A percentile compares a stretch with the other conserved stretches of the same genome.
Conservation (phyloP, 805 yeast genomes). For the Sugiyamaella marilandica region DNA sequence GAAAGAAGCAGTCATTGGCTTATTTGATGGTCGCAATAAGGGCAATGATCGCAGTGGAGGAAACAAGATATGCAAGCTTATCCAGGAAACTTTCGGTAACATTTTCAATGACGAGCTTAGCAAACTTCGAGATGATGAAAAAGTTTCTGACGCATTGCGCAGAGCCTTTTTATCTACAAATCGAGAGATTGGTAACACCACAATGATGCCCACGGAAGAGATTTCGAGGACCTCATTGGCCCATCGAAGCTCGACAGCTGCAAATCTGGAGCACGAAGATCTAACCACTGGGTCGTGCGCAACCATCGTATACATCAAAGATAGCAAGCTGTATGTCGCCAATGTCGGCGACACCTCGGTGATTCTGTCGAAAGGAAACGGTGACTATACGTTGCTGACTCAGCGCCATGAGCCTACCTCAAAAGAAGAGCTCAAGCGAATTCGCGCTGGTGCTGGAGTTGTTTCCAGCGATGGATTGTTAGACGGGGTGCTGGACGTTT, state of each 20-base stretch:
- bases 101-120: constrained; percentile 64
- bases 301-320: constrained; percentile 73
- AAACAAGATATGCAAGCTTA: constrained; percentile 54
- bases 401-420: constrained; percentile 80
- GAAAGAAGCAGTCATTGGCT: constrained; percentile 72
- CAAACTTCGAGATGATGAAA: constrained; percentile 41
- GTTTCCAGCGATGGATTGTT: constrained; percentile 80
- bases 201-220: constrained; percentile 28
- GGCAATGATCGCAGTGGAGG: constrained; percentile 31
- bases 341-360: constrained; percentile 90
- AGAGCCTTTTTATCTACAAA: constrained; percentile 76
- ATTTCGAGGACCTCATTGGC: constrained; percentile 40
- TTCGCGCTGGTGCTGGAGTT: constrained; percentile 86
- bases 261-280: constrained; percentile 58
- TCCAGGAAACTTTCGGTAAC: constrained; percentile 66
- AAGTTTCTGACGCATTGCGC: constrained; percentile 70
- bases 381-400: constrained; percentile 70
- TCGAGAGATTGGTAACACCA: constrained; percentile 64
- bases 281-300: constrained; percentile 78
- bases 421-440: constrained; percentile 59
- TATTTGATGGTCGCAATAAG: constrained; percentile 76
- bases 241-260: constrained; percentile 50
- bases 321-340: constrained; percentile 67
- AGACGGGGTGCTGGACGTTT: constrained; percentile 76
- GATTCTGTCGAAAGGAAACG: constrained; percentile 70